These are phyloP conservation scores for Ammopiptanthus mongolicus DNA, from an alignment of 306 rosid species.

Conservation along the genomic window DNA sequence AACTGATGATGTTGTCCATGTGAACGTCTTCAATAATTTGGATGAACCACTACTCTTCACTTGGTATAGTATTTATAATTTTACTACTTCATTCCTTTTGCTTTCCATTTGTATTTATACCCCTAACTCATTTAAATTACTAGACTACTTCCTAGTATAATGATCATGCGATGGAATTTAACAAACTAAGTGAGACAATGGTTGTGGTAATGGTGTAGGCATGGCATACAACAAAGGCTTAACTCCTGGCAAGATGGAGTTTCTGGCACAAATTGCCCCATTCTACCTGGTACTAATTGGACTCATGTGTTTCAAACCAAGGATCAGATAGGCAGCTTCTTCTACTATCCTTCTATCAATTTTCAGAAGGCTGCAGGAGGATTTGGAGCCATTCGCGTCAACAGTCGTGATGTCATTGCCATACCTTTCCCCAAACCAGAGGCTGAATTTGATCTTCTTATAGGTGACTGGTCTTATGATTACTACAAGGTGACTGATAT, in stretches of 20 bases:
- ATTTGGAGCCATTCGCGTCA: slow-evolving; percentile 47
- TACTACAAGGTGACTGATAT: slow-evolving; percentile 47
- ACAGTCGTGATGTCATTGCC: slow-evolving; percentile 34
- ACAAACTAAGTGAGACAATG: neutral
- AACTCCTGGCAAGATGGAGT: slow-evolving; percentile 84
- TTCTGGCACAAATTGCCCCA: slow-evolving; percentile 63
- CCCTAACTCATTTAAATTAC: neutral
- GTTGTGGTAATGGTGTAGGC: slow-evolving; percentile 30
- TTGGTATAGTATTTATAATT: slow-evolving; percentile 21
- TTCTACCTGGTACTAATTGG: slow-evolving; percentile 47
- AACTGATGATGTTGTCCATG: slow-evolving; percentile 45
- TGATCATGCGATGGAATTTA: neutral
- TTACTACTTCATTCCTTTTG: neutral
- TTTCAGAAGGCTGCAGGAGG: slow-evolving; percentile 66
- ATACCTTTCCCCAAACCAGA: slow-evolving; percentile 59
- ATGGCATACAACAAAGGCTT: slow-evolving; percentile 63
- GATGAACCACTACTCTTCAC: slow-evolving; percentile 55
- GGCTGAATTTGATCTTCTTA: slow-evolving; percentile 56
- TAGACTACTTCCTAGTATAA: neutral
- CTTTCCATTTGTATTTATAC: neutral
- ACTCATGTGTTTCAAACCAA: slow-evolving; percentile 55
- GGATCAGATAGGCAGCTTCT: slow-evolving; percentile 70
- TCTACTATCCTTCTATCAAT: slow-evolving; percentile 60
- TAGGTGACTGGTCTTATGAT: slow-evolving; percentile 52
- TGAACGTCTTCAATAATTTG: slow-evolving; percentile 51